Conservation (phyloP, 2,329 filamentous ascomycete species). For the Calonectria naviculata region DNA sequence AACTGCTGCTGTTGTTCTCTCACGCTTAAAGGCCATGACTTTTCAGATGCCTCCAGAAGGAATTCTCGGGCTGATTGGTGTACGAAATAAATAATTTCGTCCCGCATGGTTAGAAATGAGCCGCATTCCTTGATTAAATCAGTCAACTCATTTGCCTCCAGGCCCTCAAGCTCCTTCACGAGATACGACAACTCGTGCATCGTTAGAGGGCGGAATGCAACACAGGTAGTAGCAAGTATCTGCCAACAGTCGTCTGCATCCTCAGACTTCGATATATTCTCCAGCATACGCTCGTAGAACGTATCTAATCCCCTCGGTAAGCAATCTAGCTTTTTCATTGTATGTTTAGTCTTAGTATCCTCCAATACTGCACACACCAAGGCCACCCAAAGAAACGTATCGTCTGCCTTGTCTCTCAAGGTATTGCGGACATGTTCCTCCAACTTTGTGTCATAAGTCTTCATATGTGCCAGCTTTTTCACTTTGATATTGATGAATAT, state of each 20-base stretch:
- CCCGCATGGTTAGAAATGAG: slow-evolving; percentile 51
- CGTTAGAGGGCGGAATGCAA: slow-evolving; percentile 49
- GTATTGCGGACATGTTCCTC: slow-evolving; percentile 20
- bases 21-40: slow-evolving; percentile 44
- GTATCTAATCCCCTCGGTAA: slow-evolving; percentile 49
- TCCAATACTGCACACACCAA: slow-evolving; percentile 32
- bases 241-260: slow-evolving; percentile 44
- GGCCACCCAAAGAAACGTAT: slow-evolving; percentile 45
- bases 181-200: slow-evolving; percentile 46
- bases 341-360: slow-evolving; percentile 14
- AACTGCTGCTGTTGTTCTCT: slow-evolving; percentile 44
- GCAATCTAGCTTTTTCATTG: slow-evolving; percentile 17
- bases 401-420: slow-evolving; percentile 46
- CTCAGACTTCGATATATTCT: slow-evolving; percentile 41
- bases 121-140: slow-evolving; percentile 47
- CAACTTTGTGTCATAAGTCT: slow-evolving; percentile 4
- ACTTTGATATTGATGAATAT: slow-evolving; percentile 44
- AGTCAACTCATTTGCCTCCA: slow-evolving; percentile 28
- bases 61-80: slow-evolving; percentile 58
- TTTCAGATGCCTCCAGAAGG: slow-evolving; percentile 41
- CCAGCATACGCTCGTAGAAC: slow-evolving; percentile 53
- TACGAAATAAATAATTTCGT: slow-evolving; percentile 47
- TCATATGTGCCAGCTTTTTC: not conserved
- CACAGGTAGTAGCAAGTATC: slow-evolving; percentile 45
- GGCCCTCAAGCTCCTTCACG: slow-evolving; percentile 21